Base-by-base conservation (phyloP, 352 stramenopile genomes). In the Phytophthora colocasiae region DNA sequence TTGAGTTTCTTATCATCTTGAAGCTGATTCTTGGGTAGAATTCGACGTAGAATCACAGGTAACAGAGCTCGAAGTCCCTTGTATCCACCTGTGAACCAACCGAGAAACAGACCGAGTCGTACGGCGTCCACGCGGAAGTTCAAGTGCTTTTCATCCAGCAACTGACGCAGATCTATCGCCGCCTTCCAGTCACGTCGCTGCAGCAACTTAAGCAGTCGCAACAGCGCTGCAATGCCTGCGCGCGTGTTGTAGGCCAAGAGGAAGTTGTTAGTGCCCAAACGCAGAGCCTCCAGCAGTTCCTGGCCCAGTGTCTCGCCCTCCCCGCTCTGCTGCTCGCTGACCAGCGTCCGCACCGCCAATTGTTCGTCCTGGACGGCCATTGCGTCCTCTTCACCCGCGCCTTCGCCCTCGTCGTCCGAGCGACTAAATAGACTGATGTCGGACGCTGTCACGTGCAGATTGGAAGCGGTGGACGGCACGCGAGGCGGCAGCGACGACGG, bases 181-280 rank as follows among this genome's bases (percentile, higher is more conserved):
- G 66, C 77, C 39, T 71, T 67, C 53, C 90, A 83, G 17, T 92
- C 73, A 36, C 73, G 78, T 39, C 79, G 80, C 38, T 83, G 76
- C 45, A 93, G 63, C 26, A 95, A 58, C 62, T 82, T 80, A 32
- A 95, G 77, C 48, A 93, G 72, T 41, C 85, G 81, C 58, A 95
- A 58, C 38, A 95, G 58, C 14, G 89, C 69, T 27, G 83, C 78
- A 52, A 96, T 91, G 48, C 87, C 87, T 1, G 86, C 87, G 58
- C 89, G 89, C 24, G 87, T 90, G 73, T 96, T 96, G 75, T 96
- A 96, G 12, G 85, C 87, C 31, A 96, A 61, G 17, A 96, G 51
- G 45, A 96, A 96, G 71, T 96, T 96, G 68, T 77, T 83, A 15
- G 83, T 91, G 49, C 87, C 87, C 1, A 93, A 66, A 22, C 85